These are phyloP conservation scores for Penicillium sp. DNA, from an alignment of 2,329 filamentous ascomycete genomes.

Conservation along the genomic window DNA sequence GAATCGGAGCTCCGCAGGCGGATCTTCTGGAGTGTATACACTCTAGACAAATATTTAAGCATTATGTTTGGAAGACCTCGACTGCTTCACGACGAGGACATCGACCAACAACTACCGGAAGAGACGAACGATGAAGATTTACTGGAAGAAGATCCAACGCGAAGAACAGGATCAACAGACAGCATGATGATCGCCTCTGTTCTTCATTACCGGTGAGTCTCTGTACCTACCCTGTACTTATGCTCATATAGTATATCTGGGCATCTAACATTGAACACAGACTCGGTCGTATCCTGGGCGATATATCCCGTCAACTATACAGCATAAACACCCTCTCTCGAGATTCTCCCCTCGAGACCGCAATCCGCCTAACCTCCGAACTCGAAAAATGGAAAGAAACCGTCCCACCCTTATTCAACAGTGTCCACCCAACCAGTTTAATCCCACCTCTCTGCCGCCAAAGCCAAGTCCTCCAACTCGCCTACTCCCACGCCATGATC, in stretches of 20 bases:
- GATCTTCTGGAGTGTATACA: conserved; percentile 64
- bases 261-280: conserved; percentile 19
- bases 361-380: conserved; percentile 36
- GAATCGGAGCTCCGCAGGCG: conserved; percentile 56
- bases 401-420: conserved; percentile 38
- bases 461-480: conserved; percentile 41
- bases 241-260: neutral
- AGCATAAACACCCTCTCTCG: conserved; percentile 35
- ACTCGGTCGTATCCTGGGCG: conserved; percentile 53
- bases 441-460: conserved; percentile 42
- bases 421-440: conserved; percentile 37
- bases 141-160: conserved; percentile 42
- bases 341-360: conserved; percentile 34
- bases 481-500: conserved; percentile 42
- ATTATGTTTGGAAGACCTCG: conserved; percentile 63
- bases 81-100: conserved; percentile 63
- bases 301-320: conserved; percentile 50
- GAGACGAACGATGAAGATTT: conserved; percentile 60
- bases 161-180: conserved; percentile 37
- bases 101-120: conserved; percentile 60
- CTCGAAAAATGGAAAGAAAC: conserved; percentile 41
- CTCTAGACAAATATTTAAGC: conserved; percentile 62
- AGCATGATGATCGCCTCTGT: conserved; percentile 44
- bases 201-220: conserved; percentile 37
- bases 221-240: neutral